Evolutionary conservation across 192 early-diverging fungal species (phyloP).

Genomic region (Linnemannia zychae): DNA sequence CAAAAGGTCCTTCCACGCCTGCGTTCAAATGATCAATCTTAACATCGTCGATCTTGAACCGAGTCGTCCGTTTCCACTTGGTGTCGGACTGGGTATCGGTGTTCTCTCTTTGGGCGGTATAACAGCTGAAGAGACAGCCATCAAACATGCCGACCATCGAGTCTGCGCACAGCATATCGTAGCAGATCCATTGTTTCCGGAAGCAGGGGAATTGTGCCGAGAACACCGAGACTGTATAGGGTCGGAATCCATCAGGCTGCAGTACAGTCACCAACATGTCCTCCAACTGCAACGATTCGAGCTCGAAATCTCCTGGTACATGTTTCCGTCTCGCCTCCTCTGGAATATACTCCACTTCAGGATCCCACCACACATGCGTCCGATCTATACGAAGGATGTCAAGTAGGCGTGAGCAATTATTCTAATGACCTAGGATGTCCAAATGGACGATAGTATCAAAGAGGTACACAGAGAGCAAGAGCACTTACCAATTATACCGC

Average conservation of each 20-base stretch:
- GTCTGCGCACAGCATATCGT: constrained; percentile 90
- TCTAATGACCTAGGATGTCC: not conserved
- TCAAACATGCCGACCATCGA: constrained; percentile 94
- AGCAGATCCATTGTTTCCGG: constrained; percentile 93
- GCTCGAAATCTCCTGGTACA: constrained; percentile 86
- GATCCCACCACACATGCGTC: constrained; percentile 83
- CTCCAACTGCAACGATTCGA: constrained; percentile 85
- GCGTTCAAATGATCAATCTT: constrained; percentile 92
- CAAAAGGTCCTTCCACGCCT: constrained; percentile 88
- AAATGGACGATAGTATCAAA: not conserved
- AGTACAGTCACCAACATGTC: constrained; percentile 91
- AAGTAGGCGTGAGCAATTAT: not conserved
- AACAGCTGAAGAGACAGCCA: constrained; percentile 94
- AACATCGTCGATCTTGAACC: constrained; percentile 89
- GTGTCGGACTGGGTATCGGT: constrained; percentile 56
- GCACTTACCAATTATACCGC: constrained; percentile 79
- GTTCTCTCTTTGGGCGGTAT: constrained; percentile 83
- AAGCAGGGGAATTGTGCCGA: constrained; percentile 85
- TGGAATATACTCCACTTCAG: constrained; percentile 70
- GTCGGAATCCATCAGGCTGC: constrained; percentile 86
- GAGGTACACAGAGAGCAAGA: not conserved
- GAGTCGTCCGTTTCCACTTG: constrained; percentile 64
- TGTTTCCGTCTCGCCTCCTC: constrained; percentile 70
- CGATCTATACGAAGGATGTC: constrained; percentile 66
- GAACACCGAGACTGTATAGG: constrained; percentile 90